phyloP scores from a whole-genome alignment of 768 basidiomycete genomes.

The Agaricus sinodeliciosus region DNA sequence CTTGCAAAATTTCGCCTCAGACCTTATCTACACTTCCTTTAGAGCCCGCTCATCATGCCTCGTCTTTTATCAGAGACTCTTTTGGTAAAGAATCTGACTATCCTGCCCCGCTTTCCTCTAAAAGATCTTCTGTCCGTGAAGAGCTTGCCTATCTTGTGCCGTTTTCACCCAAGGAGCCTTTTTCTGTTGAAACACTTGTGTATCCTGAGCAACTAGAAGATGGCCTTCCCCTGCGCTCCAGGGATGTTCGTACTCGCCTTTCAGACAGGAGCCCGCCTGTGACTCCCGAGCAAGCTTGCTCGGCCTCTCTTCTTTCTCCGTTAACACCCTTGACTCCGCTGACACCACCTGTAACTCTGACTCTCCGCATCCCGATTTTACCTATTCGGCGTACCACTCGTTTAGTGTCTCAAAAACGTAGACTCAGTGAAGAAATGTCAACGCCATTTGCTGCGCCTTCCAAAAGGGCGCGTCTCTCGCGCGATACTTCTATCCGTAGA shows the following conservation, averaged over 20 bases:
- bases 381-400: conserved; percentile 1
- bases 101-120: neutral
- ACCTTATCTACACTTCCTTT: neutral
- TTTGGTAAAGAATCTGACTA: neutral
- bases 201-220: too few species aligned
- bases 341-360: conserved; percentile 7
- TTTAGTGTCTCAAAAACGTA: conserved; percentile 1
- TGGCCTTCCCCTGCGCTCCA: too few species aligned
- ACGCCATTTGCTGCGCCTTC: neutral
- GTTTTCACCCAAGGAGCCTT: too few species aligned
- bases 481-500: neutral
- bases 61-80: neutral
- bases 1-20: conserved; percentile 10
- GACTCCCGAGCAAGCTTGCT: neutral
- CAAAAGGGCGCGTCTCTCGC: conserved; percentile 3
- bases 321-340: conserved; percentile 8
- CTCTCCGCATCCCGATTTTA: neutral
- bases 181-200: too few species aligned
- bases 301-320: conserved; percentile 4
- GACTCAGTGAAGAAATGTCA: neutral
- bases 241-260: too few species aligned
- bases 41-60: neutral
- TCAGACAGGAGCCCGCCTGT: neutral
- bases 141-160: neutral
- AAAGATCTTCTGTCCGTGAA: neutral